Base-by-base conservation (phyloP, 202 grass and related monocot genomes). In the Saccharum hybrid region DNA sequence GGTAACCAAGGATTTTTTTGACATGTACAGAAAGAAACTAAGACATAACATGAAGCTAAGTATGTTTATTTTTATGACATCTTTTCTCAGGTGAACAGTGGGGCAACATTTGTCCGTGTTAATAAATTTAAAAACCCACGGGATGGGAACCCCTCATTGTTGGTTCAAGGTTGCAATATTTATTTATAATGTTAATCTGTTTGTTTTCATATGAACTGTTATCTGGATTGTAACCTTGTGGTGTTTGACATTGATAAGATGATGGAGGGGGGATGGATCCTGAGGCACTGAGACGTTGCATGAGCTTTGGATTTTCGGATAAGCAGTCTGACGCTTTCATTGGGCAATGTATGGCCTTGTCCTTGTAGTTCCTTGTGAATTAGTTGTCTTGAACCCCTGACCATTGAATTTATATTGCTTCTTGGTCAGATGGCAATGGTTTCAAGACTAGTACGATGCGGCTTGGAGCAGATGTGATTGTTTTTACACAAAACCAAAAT, bases 401-500 rank as follows among this genome's bases (percentile, higher is more conserved):
- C 68, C 62, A 2, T 88, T 85, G 72, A 87, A 86, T 86, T 88
- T 74, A 49, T 60, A 63, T 63, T 86, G 30, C 42, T 80, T 85
- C 14, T 80, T 83, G 61, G 80, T 84, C 82, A 99, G 97, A 99
- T 96, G 97, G 97, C 83, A 99, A 99, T 91, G 97, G 97, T 78
- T 99, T 99, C 87, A 99, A 99, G 82, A 99, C 97, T 56, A 99
- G 93, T 91, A 99, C 93, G 1, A 99, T 99, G 97, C 88, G 97
- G 67, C 93, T 99, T 88, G 97, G 97, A 87, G 93, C 91, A 31
- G 97, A 99, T 91, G 97, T 83, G 66, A 92, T 99, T 90, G 88
- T 96, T 84, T 92, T 99, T 83, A 99, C 90, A 60, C 81, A 91
- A 45, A 89, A 85, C 88, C 82, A 82, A 82, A 96, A 89, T 65